A percentile compares a stretch with the other conserved stretches of the same genome.
phyloP scores from a whole-genome alignment of 1,284 basidiomycete genomes.

The Coriolopsis trogii region DNA sequence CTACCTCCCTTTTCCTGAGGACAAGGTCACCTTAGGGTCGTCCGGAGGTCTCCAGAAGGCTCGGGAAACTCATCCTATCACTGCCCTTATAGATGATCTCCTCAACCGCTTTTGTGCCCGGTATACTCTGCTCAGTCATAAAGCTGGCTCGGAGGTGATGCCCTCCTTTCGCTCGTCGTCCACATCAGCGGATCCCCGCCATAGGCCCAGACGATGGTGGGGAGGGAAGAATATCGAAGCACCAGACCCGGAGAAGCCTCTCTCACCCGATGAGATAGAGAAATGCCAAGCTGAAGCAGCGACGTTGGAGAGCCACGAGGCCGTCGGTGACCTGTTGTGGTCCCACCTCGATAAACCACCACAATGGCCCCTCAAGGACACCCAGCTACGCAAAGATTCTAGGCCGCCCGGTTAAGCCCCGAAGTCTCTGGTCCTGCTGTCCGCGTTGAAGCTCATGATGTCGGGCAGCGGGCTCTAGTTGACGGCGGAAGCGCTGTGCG shows the following conservation, averaged over 20 bases:
- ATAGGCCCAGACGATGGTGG: too few species aligned
- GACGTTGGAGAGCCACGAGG: neutral
- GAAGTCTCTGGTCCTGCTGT: too few species aligned
- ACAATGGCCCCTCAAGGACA: neutral
- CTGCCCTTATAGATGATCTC: neutral
- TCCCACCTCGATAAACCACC: neutral
- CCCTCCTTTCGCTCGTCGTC: too few species aligned
- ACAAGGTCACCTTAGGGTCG: neutral
- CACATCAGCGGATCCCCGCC: too few species aligned
- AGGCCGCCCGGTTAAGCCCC: too few species aligned
- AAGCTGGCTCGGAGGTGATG: neutral
- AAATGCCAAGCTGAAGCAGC: neutral
- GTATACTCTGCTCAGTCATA: neutral
- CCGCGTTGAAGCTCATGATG: too few species aligned
- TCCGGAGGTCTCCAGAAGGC: too few species aligned
- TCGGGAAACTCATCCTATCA: neutral
- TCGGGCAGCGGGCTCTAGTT: too few species aligned
- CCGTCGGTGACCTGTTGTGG: neutral
- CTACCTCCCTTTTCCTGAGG: neutral
- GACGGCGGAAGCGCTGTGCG: too few species aligned
- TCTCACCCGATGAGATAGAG: neutral
- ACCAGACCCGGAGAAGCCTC: neutral
- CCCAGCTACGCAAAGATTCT: neutral
- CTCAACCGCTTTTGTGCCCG: neutral
- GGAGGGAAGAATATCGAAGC: neutral